These are phyloP conservation scores for Papiliotrema laurentii DNA, from an alignment of 1,284 basidiomycete species.

Conservation along the genomic window DNA sequence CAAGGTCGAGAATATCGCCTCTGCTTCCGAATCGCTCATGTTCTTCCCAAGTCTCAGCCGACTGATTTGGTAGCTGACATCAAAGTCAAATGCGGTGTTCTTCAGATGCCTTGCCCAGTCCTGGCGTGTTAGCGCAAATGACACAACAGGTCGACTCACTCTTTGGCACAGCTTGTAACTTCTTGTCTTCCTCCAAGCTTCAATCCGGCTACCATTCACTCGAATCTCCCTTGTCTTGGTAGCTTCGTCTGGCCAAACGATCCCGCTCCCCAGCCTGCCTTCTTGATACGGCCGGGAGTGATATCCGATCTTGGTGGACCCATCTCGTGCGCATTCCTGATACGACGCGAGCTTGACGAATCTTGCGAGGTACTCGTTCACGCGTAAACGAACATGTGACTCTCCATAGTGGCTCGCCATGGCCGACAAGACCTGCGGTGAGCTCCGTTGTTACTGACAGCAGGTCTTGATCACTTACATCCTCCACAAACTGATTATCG, in stretches of 20 bases:
- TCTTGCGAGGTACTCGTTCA: slow-evolving; percentile 68
- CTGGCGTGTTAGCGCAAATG: slow-evolving; percentile 42
- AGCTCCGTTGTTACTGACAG: background rate
- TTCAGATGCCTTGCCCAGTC: slow-evolving; percentile 55
- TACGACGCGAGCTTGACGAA: slow-evolving; percentile 71
- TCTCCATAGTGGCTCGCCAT: slow-evolving; percentile 74
- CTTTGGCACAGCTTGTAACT: slow-evolving; percentile 60
- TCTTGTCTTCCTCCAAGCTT: slow-evolving; percentile 69
- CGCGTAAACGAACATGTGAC: slow-evolving; percentile 66
- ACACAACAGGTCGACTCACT: slow-evolving; percentile 48
- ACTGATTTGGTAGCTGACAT: slow-evolving; percentile 67
- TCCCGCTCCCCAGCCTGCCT: slow-evolving; percentile 61
- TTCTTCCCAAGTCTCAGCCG: slow-evolving; percentile 61
- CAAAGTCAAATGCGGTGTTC: slow-evolving; percentile 59
- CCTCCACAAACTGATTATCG: slow-evolving; percentile 86
- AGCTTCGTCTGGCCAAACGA: slow-evolving; percentile 63
- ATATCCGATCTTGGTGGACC: slow-evolving; percentile 63
- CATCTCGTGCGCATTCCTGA: slow-evolving; percentile 69
- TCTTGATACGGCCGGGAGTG: slow-evolving; percentile 41
- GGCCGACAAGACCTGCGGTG: slow-evolving; percentile 59
- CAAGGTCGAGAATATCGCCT: slow-evolving; percentile 69
- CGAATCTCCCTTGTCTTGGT: slow-evolving; percentile 59
- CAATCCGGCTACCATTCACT: slow-evolving; percentile 66
- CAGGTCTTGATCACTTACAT: slow-evolving; percentile 56
- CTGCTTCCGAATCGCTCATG: slow-evolving; percentile 62